Conservation (phyloP, 2,329 filamentous ascomycete species). For the Aphanoascus verrucosus region DNA sequence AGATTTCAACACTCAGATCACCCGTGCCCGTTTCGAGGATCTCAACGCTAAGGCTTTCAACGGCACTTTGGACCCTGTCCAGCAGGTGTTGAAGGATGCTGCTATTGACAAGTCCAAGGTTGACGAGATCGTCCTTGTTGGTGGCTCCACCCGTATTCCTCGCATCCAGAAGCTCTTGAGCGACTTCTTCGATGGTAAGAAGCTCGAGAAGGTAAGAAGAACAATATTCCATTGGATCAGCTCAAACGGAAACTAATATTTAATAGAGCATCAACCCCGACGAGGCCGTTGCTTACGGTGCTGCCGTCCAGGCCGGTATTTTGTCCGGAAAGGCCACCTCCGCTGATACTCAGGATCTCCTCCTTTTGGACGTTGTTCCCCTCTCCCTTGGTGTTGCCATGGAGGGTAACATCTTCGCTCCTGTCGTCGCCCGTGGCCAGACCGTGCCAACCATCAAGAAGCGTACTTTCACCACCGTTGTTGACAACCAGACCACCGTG, state of each 20-base stretch:
- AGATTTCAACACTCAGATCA: conserved; percentile 95
- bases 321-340: conserved; percentile 96
- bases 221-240: background rate
- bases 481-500: conserved; percentile 61
- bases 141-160: conserved; percentile 97
- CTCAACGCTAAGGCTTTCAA: conserved; percentile 92
- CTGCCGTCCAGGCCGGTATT: conserved; percentile 96
- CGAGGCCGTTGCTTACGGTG: conserved; percentile 97
- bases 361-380: conserved; percentile 91
- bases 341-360: conserved; percentile 84
- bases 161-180: conserved; percentile 97
- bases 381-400: conserved; percentile 97
- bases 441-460: conserved; percentile 77
- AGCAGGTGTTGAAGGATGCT: conserved; percentile 93
- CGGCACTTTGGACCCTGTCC: conserved; percentile 87
- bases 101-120: conserved; percentile 78
- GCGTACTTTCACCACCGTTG: conserved; percentile 69
- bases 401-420: conserved; percentile 98
- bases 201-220: conserved; percentile 71
- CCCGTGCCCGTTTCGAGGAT: conserved; percentile 97
- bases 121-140: conserved; percentile 97
- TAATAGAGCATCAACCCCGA: conserved; percentile 86
- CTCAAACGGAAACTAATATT: conserved; percentile 11
- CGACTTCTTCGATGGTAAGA: conserved; percentile 99
- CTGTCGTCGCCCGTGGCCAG: conserved; percentile 70